phyloP scores from a whole-genome alignment of 75 land plant genomes.

The Sequoia sempervirens region DNA sequence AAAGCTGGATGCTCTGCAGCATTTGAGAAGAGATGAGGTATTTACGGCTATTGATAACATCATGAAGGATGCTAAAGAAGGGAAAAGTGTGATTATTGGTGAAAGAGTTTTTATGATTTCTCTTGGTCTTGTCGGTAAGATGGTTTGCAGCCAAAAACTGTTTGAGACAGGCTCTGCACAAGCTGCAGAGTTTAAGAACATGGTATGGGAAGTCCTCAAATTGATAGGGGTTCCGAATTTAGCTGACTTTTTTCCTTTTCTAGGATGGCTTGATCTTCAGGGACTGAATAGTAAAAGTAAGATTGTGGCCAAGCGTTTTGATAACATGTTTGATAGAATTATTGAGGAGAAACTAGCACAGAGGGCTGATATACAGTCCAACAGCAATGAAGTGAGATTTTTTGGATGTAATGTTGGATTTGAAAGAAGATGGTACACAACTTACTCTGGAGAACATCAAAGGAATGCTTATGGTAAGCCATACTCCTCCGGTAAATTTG shows the following conservation, averaged over 20 bases:
- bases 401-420: neutral
- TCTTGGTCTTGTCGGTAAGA: neutral
- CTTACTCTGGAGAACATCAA: neutral
- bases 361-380: too few relatives aligned
- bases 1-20: neutral
- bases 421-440: neutral
- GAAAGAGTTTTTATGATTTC: neutral
- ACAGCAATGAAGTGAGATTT: neutral
- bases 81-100: neutral
- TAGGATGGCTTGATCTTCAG: slow-evolving; percentile 1
- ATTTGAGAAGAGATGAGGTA: neutral
- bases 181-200: neutral
- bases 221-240: neutral
- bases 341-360: neutral
- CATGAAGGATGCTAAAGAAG: neutral
- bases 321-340: neutral
- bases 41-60: neutral
- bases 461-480: neutral
- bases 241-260: neutral
- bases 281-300: neutral
- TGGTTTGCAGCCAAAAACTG: neutral
- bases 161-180: neutral
- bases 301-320: neutral
- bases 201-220: neutral
- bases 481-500: too few relatives aligned